Evolutionary conservation across 495 filamentous ascomycete genomes (phyloP), one percentile per base, ranked within the genome.

Genomic region (Penicillium daleae): DNA sequence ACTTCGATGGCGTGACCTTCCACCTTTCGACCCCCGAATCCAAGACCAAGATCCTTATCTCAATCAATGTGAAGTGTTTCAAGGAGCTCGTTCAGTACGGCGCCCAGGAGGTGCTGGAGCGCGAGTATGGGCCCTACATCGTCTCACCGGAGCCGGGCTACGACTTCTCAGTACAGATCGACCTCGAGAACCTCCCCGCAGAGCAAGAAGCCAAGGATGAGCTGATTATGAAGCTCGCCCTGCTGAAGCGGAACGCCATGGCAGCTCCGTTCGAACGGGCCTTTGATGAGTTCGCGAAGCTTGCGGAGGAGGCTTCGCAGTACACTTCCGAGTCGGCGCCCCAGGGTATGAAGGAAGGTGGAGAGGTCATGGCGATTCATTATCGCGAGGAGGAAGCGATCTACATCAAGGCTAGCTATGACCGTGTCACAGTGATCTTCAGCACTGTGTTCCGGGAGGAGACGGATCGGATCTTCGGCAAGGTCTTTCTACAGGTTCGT

Each of bases 381-480:
- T 98, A 99, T 79, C 89, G 95, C 19, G 96, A 99, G 65, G 95
- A 98, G 80, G 95, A 99, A 73, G 95, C 95, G n/a, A 97, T 99
- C 72, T 99, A 97, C 76, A 92, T 99, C 81, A 97, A 98, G 77
- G 94, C 95, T 33, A 96, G 90, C 74, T 90, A 93, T 74, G 95
- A 99, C 72, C 89, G 95, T 57, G 96, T 99, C 40, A 99, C 95
- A 0, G 93, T 99, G 69, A 98, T 99, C 71, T 99, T 99, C 86
- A 97, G 92, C 77, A 99, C 95, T 35, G 87, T 98, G 54, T 99
- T 99, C 83, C 78, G 94, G 39, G 96, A 99, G 74, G 95, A 99
- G 80, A 99, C 95, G 57, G 95, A 99, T 75, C 81, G 95, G 33
- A 90, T 99, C 60, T 99, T 95, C 70, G 95, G 94, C 66, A 97